Conservation (phyloP, 768 basidiomycete species). For the Russula griseocarnosa region DNA sequence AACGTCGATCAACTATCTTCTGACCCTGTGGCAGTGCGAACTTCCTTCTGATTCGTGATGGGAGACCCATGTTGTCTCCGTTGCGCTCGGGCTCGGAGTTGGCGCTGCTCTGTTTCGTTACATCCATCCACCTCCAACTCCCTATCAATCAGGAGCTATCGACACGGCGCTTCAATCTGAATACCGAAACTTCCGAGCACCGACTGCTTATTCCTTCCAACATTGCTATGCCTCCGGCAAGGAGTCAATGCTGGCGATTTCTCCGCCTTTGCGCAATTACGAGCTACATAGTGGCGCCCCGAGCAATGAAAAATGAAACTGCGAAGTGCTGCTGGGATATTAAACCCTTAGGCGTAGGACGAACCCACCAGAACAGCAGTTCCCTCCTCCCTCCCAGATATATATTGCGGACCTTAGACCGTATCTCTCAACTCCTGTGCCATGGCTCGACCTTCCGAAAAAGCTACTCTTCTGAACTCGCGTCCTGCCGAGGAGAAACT, state of each 20-base stretch:
- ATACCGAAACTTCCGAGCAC: slow-evolving; percentile 6
- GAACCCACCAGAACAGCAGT: neutral
- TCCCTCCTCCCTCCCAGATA: neutral
- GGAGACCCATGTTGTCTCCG: neutral
- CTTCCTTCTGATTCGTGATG: neutral
- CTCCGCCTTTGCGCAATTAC: slow-evolving; percentile 1
- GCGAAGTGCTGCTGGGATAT: slow-evolving; percentile 1
- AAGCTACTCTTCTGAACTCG: slow-evolving; percentile 12
- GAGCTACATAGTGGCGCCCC: neutral
- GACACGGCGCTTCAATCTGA: neutral
- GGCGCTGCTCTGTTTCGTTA: neutral
- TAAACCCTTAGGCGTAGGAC: neutral
- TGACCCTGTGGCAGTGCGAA: neutral
- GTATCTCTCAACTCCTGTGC: neutral
- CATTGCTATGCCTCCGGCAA: neutral
- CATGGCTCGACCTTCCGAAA: slow-evolving; percentile 17
- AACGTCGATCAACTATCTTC: neutral
- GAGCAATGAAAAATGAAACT: neutral
- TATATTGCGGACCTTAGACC: slow-evolving; percentile 4
- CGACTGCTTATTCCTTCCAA: slow-evolving; percentile 1
- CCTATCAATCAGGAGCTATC: slow-evolving; percentile 18
- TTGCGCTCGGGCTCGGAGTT: neutral
- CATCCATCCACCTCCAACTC: neutral
- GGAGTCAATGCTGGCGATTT: neutral
- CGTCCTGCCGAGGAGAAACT: slow-evolving; percentile 22